Base-by-base conservation (phyloP, 1,284 basidiomycete genomes). In the Filobasidium uniguttulatum region DNA sequence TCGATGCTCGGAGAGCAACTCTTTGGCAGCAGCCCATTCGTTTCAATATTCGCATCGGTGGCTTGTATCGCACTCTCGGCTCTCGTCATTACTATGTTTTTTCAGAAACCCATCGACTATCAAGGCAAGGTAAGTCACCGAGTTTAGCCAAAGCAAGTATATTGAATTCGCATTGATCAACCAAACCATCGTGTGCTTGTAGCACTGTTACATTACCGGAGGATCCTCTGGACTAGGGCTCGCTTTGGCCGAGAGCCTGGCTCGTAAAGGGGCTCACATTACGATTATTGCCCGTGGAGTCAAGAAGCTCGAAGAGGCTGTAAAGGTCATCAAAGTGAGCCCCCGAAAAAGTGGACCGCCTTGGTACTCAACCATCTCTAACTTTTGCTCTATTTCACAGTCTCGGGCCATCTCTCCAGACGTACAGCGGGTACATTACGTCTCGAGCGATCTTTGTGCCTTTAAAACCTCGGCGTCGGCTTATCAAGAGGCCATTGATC, bases 191-290 rank as follows among this genome's bases (percentile, higher is more conserved):
- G n/a, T n/a, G n/a, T 41, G 10, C 22, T n/a, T 26, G 4, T 31
- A 85, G 82, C 80, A 80, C 59, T 80, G 77, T 65, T 84, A 82
- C 62, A 71, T 89, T 47, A 84, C 85, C 14, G 88, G 87, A 22
- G 87, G 85, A 1, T 84, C 81, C 8, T 74, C 80, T 20, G 87
- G 87, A 1, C 75, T 88, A 1, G 87, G 88, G 7, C 74, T 85
- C 12, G 74, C 79, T 0, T 71, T 89, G 0, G 83, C 85, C 0
- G 72, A 76, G 34, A 71, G 80, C 34, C 74, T 90, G 10, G 77
- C 80, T n/a, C 68, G 73, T 56, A 73, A 74, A 48, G 87, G 87
- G 1, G 84, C 85, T 1, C 72, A 85, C 62, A 81, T 91, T 3
- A 83, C 82, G 1, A 83, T 91, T 54, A 81, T 88, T 29, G 85